Conservation (phyloP, 2,329 filamentous ascomycete species). For the Colletotrichum orbiculare region DNA sequence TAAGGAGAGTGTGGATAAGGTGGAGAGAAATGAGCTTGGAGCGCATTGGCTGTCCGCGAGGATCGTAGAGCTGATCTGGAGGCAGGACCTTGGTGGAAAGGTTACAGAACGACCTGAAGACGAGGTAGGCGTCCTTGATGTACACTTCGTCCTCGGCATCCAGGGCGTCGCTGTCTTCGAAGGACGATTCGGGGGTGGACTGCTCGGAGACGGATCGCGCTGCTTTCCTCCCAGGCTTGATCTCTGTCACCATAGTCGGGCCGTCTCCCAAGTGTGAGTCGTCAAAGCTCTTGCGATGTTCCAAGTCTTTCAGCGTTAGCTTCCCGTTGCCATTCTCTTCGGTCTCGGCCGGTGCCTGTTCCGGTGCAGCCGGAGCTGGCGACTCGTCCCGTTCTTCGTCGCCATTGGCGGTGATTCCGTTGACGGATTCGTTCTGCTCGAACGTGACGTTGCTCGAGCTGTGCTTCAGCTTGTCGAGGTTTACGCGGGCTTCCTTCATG, state of each 20-base stretch:
- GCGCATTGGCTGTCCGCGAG: slow-evolving; percentile 95
- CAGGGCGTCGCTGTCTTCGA: slow-evolving; percentile 68
- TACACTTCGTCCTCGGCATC: slow-evolving; percentile 93
- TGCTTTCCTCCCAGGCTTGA: slow-evolving; percentile 60
- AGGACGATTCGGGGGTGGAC: slow-evolving; percentile 63
- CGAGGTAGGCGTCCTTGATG: slow-evolving; percentile 94
- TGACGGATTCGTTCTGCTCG: slow-evolving; percentile 56
- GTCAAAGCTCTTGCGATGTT: slow-evolving; percentile 75
- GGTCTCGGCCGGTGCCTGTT: slow-evolving; percentile 45
- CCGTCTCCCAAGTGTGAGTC: slow-evolving; percentile 75
- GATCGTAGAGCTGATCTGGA: slow-evolving; percentile 90
- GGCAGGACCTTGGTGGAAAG: slow-evolving; percentile 91
- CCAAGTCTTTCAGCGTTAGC: slow-evolving; percentile 74
- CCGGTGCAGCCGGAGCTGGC: slow-evolving; percentile 41
- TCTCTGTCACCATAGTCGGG: slow-evolving; percentile 73
- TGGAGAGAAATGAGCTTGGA: slow-evolving; percentile 96
- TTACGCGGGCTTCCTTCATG: slow-evolving; percentile 83
- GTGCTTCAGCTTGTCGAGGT: slow-evolving; percentile 62
- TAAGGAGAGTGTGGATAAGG: slow-evolving; percentile 92
- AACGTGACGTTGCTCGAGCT: slow-evolving; percentile 64
- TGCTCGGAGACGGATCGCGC: slow-evolving; percentile 64
- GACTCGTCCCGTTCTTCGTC: slow-evolving; percentile 44
- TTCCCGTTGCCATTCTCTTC: slow-evolving; percentile 56
- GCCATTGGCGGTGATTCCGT: slow-evolving; percentile 50
- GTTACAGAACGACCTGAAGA: slow-evolving; percentile 98